Conservation (phyloP, 495 filamentous ascomycete genomes). For the Tirmania nivea region DNA sequence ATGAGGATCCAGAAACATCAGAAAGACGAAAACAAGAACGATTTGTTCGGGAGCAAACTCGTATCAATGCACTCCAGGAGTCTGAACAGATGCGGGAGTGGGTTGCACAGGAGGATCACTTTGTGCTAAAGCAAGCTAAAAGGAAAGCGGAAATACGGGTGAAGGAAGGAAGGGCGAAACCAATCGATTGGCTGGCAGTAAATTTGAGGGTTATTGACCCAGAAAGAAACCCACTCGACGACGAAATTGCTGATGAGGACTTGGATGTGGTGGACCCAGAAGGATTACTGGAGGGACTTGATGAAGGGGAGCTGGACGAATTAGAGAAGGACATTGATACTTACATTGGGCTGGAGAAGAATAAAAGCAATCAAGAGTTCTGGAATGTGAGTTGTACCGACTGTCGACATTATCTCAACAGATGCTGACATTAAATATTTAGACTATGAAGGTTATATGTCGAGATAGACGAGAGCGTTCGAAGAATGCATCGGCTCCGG, state of each 20-base stretch:
- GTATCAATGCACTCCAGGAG: constrained; percentile 39
- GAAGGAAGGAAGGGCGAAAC: constrained; percentile 75
- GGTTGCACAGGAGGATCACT: constrained; percentile 85
- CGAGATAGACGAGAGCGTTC: constrained; percentile 49
- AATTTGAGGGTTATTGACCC: constrained; percentile 73
- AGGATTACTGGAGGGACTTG: constrained; percentile 55
- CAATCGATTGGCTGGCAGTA: constrained; percentile 90
- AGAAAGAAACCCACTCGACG: constrained; percentile 54
- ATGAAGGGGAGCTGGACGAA: constrained; percentile 47
- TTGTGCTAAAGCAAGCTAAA: constrained; percentile 91
- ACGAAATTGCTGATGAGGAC: constrained; percentile 58
- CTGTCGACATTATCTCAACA: background rate
- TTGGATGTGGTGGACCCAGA: constrained; percentile 66
- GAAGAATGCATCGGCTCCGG: constrained; percentile 30
- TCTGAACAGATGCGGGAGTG: constrained; percentile 65
- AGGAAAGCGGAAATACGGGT: constrained; percentile 95
- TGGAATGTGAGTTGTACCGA: constrained; percentile 40
- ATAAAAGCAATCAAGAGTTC: constrained; percentile 55
- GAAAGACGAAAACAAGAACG: constrained; percentile 15
- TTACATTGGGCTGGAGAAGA: constrained; percentile 62
- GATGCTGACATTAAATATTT: constrained; percentile 8
- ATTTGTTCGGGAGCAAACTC: constrained; percentile 21
- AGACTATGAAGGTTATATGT: constrained; percentile 70
- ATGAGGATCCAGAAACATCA: constrained; percentile 6
- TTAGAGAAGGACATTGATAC: constrained; percentile 71